Percentiles rank a stretch among this genome's conserved stretches.
phyloP scores from a whole-genome alignment of 2,329 filamentous ascomycete species.

The Sporothrix globosa region DNA sequence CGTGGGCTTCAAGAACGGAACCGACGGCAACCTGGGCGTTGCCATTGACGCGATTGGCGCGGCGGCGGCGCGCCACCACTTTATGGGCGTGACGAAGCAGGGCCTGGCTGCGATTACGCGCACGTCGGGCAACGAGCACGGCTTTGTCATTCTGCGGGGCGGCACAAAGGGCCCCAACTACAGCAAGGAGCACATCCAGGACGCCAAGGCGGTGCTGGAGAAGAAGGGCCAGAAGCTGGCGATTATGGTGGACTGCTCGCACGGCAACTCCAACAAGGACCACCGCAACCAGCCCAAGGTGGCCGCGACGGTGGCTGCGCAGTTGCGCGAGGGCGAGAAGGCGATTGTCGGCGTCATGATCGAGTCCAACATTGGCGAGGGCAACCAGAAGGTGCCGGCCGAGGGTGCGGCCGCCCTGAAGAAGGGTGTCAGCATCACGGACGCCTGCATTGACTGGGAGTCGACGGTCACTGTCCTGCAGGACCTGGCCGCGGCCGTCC shows the following conservation, averaged over 20 bases:
- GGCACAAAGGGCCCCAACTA: constrained; percentile 93
- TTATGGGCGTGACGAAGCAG: constrained; percentile 98
- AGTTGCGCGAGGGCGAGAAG: constrained; percentile 83
- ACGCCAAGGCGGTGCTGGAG: constrained; percentile 72
- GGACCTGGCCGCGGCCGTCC: constrained; percentile 81
- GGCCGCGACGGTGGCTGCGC: constrained; percentile 76
- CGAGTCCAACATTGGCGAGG: constrained; percentile 94
- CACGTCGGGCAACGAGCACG: constrained; percentile 92
- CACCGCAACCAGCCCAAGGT: constrained; percentile 97
- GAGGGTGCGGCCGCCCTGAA: constrained; percentile 79
- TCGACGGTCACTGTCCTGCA: constrained; percentile 79
- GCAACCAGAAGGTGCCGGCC: constrained; percentile 81
- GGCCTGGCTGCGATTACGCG: constrained; percentile 92
- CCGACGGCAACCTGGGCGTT: constrained; percentile 85
- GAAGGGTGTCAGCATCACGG: constrained; percentile 92
- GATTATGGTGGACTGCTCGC: constrained; percentile 98
- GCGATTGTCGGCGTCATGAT: constrained; percentile 98
- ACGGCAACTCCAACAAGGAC: constrained; percentile 97
- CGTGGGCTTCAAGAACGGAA: constrained; percentile 99
- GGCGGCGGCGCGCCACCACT: constrained; percentile 85
- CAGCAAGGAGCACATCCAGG: constrained; percentile 80
- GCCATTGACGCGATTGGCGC: constrained; percentile 95
- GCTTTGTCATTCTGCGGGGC: constrained; percentile 93
- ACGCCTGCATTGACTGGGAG: constrained; percentile 95
- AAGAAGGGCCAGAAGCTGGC: constrained; percentile 85